Evolutionary conservation across 495 filamentous ascomycete species (phyloP), one percentile per base, ranked within the genome.

Genomic region (Tuber brumale): DNA sequence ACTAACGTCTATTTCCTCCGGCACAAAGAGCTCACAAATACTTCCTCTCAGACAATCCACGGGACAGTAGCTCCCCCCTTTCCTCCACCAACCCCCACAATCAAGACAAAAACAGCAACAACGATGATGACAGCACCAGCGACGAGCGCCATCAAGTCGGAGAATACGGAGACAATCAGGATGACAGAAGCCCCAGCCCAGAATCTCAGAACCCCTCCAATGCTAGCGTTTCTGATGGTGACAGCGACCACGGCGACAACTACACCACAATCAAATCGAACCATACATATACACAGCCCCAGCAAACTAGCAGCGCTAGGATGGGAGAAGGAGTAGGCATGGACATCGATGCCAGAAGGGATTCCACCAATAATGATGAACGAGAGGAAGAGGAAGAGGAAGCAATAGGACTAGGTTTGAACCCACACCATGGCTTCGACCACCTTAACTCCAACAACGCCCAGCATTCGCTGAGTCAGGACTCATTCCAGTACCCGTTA

Each of bases 151-250:
- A 16, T 45, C 71, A 73, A 73, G 14, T 16, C 18, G 37, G 43
- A 21, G n/a, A 39, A 39, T 73, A 57, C 21, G 27, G 27, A 61
- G 27, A 66, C 27, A 35, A 18, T 19, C 57, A 7, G 19, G 57
- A 78, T 9, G 75, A 72, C 23, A 48, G 61, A 66, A 79, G 73
- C 70, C 57, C 73, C 42, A 80, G 77, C 27, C 66, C 78, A 16
- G 76, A 76, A 35, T 78, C 77, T 14, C 72, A 72, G 35, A 70
- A 69, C 35, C 39, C 31, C 45, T 75, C 72, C 48, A 66, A 35
- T 66, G 27, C 14, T 66, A 35, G 57, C 57, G n/a, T 66, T 66
- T 66, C 57, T 66, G 57, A 35, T 66, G 57, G 57, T 66, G 27
- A 66, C 57, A 66, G 57, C 57, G 57, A 35, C 57, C 27, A 66